Conservation (phyloP, 164 flowering plant genomes). For the Nymphaea thermarum region DNA sequence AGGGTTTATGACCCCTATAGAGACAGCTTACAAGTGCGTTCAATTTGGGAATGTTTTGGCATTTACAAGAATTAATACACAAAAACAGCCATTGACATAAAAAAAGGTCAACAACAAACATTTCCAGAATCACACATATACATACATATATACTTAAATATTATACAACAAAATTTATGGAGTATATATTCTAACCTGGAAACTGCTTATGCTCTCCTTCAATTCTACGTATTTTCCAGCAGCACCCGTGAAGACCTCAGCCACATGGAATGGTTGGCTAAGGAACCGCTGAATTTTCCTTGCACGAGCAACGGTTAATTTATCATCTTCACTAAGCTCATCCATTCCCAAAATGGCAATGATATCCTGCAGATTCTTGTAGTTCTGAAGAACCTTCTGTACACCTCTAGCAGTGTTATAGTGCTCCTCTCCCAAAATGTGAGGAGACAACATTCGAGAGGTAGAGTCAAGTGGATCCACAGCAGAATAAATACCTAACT, state of each 20-base stretch:
- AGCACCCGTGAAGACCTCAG: conserved; percentile 98
- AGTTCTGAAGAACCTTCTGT: conserved; percentile 85
- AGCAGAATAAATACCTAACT: conserved; percentile 38
- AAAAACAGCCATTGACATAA: no score
- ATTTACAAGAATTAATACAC: no score
- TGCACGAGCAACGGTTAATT: conserved; percentile 93
- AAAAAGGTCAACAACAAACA: no score
- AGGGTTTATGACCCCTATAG: no score
- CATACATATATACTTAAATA: no score
- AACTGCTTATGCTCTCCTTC: conserved; percentile 86
- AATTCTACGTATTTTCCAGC: conserved; percentile 94
- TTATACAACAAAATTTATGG: no score
- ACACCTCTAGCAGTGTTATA: conserved; percentile 96
- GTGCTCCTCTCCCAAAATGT: conserved; percentile 83
- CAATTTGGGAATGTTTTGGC: no score
- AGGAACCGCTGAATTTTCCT: conserved; percentile 85
- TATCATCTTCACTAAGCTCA: conserved; percentile 97
- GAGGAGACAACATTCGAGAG: conserved; percentile 94
- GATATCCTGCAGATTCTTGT: conserved; percentile 95
- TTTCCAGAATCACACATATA: no score
- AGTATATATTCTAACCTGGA: conserved; percentile 49
- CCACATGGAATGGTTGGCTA: conserved; percentile 99
- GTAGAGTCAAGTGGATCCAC: conserved; percentile 18
- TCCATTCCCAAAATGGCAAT: conserved; percentile 99
- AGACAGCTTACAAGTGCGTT: no score